Base-by-base conservation (phyloP, 176 grass and related monocot species). In the Oryza rufipogon region DNA sequence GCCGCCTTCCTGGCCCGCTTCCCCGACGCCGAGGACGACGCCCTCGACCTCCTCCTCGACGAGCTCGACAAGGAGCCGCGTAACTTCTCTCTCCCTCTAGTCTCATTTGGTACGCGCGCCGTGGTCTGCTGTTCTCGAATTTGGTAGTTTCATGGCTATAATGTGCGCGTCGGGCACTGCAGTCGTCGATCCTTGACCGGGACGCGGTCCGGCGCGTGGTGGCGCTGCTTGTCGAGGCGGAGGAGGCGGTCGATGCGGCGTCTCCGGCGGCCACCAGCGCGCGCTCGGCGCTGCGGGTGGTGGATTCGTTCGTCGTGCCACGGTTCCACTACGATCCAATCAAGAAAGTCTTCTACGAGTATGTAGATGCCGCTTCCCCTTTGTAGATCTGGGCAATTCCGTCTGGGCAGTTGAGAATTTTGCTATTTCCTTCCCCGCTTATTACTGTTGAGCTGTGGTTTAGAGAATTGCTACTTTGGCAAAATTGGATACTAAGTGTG, bases 261-360 rank as follows among this genome's bases (percentile, higher is more conserved):
- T 89, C 75, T 12, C 65, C 84, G 70, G 49, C 84, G 44, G 26
- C 61, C 66, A 87, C 83, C 73, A 93, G 91, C 64, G 82, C 76
- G 47, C 82, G 79, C 4, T 77, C 87, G 3, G 84, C 89, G 9
- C 85, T 97, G 56, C 88, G 91, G 15, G 92, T 95, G 63, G 94
- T 97, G 28, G 95, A 97, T 66, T 89, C 92, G 3, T 97, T 97
- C 67, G 39, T 91, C 6, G 84, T 97, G 38, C 91, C 92, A 16
- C 89, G 88, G 74, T 97, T 95, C 66, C 87, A 76, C 76, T 95
- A 90, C 56, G 95, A 97, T 49, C 76, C 92, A 70, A 97, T 97
- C 65, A 95, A 91, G 83, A 97, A 95, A 89, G 79, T 88, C 6
- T 97, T 97, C 80, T 95, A 97, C 19, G 95, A 97, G 95, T 97